Evolutionary conservation across 208 protist species (phyloP).

Genomic region (Porcisia hertigi): DNA sequence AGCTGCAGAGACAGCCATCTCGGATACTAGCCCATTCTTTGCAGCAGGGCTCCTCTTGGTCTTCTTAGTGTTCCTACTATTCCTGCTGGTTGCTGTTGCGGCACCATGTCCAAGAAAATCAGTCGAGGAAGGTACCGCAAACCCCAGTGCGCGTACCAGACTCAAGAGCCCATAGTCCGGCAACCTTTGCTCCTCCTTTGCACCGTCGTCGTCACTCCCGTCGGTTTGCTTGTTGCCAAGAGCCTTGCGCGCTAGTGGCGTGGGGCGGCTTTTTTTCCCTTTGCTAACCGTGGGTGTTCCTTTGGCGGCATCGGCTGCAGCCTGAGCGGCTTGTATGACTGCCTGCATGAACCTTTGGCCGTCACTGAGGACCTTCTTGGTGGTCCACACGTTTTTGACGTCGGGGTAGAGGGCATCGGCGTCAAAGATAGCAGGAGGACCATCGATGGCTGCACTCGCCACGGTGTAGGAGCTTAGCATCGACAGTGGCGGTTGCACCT

Average conservation of each 20-base stretch:
- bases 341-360: constrained; percentile 1
- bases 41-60: constrained; percentile 2
- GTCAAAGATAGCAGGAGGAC: not conserved
- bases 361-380: constrained; percentile 2
- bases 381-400: constrained; percentile 7
- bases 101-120: not conserved
- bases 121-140: constrained; percentile 4
- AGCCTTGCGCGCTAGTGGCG: not conserved
- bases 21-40: not conserved
- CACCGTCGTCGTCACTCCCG: not conserved
- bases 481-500: not conserved
- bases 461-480: not conserved
- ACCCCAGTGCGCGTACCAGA: constrained; percentile 26
- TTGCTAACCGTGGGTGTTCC: not conserved
- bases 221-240: not conserved
- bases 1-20: not conserved
- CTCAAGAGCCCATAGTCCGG: constrained; percentile 29
- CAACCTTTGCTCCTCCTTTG: not conserved
- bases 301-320: not conserved
- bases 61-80: constrained; percentile 4
- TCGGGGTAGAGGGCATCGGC: constrained; percentile 16
- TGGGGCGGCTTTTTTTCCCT: not conserved
- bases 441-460: not conserved
- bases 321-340: not conserved
- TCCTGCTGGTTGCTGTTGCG: not conserved